These are phyloP conservation scores for Mortierella claussenii DNA, from an alignment of 192 early-diverging fungal species.

Conservation along the genomic window DNA sequence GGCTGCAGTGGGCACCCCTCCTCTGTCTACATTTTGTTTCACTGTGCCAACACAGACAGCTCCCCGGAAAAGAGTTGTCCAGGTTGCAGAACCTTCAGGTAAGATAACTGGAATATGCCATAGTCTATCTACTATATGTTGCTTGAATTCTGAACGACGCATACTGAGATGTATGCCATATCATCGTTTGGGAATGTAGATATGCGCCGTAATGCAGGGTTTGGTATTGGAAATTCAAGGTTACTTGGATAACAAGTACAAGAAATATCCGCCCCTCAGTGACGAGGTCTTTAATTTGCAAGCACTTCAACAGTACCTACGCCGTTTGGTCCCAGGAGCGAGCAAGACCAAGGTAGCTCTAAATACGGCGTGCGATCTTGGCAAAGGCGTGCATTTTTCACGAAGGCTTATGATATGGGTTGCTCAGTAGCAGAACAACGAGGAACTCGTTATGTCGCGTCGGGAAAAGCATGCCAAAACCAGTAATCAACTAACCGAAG, in stretches of 20 bases:
- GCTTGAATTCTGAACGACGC: not conserved
- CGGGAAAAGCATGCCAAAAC: constrained; percentile 9
- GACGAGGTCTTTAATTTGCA: not conserved
- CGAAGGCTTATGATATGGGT: constrained; percentile 11
- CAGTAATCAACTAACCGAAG: constrained; percentile 2
- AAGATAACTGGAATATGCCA: not conserved
- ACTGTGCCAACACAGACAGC: too few relatives aligned
- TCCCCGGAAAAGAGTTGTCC: not conserved
- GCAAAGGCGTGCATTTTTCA: not conserved
- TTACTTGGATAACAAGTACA: constrained; percentile 3
- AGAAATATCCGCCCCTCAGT: not conserved
- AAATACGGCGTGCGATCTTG: not conserved
- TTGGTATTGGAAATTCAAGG: constrained; percentile 6
- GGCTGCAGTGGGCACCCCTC: too few relatives aligned
- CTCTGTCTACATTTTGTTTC: too few relatives aligned
- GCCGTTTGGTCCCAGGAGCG: not conserved
- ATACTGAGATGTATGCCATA: not conserved
- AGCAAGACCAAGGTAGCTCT: not conserved
- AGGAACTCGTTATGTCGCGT: constrained; percentile 4
- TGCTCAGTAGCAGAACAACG: constrained; percentile 2
- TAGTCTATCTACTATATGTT: not conserved
- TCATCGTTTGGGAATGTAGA: not conserved
- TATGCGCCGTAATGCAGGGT: not conserved
- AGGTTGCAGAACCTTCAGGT: not conserved
- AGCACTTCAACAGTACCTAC: not conserved